phyloP scores from a whole-genome alignment of 768 basidiomycete genomes.

The Auriscalpium microsporum region DNA sequence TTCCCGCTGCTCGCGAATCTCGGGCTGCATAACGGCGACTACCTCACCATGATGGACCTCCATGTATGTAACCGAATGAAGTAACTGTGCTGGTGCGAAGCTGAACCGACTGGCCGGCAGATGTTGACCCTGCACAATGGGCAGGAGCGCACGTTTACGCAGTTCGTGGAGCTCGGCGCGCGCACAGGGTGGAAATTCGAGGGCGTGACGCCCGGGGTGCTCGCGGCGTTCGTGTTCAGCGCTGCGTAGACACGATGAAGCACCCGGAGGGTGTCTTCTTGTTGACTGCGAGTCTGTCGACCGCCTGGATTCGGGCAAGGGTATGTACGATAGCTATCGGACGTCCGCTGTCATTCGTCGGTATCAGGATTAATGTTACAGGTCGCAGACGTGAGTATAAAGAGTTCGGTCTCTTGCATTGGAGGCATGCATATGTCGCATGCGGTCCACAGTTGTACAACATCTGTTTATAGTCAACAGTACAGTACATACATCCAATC shows the following conservation, averaged over 20 bases:
- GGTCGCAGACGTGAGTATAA: too few relatives aligned
- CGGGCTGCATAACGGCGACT: neutral
- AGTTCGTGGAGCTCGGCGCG: constrained; percentile 18
- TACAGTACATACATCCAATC: too few relatives aligned
- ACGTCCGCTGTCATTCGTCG: too few relatives aligned
- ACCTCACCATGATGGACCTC: neutral
- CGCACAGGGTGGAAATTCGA: constrained; percentile 27
- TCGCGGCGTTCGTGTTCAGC: neutral
- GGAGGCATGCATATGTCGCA: too few relatives aligned
- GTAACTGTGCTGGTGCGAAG: neutral
- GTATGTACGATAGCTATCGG: too few relatives aligned
- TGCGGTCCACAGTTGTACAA: too few relatives aligned
- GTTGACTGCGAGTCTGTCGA: too few relatives aligned
- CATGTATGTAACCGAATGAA: neutral
- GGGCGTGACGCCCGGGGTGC: constrained; percentile 2
- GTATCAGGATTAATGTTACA: too few relatives aligned
- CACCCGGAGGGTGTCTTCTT: too few relatives aligned
- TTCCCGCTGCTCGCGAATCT: constrained; percentile 7
- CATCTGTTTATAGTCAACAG: too few relatives aligned
- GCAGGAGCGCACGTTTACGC: constrained; percentile 22
- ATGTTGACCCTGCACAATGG: constrained; percentile 24
- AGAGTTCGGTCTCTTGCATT: too few relatives aligned
- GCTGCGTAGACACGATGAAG: neutral
- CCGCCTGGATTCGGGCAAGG: too few relatives aligned
- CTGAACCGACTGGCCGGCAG: constrained; percentile 5